A percentile compares a stretch with the other conserved stretches of the same genome.
phyloP scores from a whole-genome alignment of 139 green algal species.

The Chlamydomonas urium region DNA sequence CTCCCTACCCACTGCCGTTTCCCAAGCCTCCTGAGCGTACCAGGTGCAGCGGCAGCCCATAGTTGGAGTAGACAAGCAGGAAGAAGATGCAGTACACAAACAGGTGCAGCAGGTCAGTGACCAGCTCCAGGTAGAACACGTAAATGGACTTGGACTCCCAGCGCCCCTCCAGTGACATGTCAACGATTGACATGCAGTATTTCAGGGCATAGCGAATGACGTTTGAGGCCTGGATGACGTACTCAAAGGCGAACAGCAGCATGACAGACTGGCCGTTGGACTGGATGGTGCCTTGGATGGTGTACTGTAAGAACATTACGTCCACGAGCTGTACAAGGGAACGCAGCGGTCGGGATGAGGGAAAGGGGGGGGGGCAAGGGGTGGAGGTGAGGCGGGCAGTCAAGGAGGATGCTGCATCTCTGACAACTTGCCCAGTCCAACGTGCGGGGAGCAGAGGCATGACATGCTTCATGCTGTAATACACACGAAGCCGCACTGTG shows the following conservation, averaged over 20 bases:
- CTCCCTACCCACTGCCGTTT: too few relatives aligned
- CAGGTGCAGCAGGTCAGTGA: conserved; percentile 94
- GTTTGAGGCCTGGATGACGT: conserved; percentile 81
- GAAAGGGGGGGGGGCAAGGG: too few relatives aligned
- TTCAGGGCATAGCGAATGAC: conserved; percentile 73
- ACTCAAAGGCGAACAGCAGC: conserved; percentile 98
- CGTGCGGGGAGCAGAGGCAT: too few relatives aligned
- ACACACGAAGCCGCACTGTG: too few relatives aligned
- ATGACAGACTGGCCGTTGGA: conserved; percentile 73
- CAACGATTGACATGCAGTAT: conserved; percentile 75
- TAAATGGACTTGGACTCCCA: conserved; percentile 86
- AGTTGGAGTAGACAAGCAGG: conserved; percentile 90
- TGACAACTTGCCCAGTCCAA: too few relatives aligned
- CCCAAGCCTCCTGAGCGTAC: conserved; percentile 53
- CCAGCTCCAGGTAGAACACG: conserved; percentile 97
- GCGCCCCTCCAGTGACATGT: conserved; percentile 77
- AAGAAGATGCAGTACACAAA: conserved; percentile 97
- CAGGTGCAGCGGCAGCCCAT: conserved; percentile 94
- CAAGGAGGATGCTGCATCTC: too few relatives aligned
- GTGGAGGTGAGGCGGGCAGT: too few relatives aligned
- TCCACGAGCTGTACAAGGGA: conserved; percentile 81
- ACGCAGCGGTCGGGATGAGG: too few relatives aligned
- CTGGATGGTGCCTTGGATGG: conserved; percentile 60
- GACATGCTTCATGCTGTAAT: too few relatives aligned
- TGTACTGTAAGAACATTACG: conserved; percentile 74